These are phyloP conservation scores for Paraurostyla sp. DNA, from an alignment of 73 alveolate genomes.

Conservation along the genomic window DNA sequence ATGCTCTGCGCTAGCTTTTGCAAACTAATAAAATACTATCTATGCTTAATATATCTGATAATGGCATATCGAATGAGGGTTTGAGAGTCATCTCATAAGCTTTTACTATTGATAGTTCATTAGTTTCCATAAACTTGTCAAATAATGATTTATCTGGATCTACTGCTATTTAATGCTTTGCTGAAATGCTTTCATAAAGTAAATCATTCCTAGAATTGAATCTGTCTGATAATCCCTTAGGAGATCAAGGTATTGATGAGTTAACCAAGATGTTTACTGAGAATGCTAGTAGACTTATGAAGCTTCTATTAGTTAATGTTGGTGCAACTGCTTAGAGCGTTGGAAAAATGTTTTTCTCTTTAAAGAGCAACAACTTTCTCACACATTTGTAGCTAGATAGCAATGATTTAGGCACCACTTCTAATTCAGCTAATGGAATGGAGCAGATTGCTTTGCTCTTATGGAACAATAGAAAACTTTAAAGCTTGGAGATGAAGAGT, in stretches of 20 bases:
- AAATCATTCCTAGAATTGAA: conserved; percentile 41
- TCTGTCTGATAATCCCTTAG: conserved; percentile 43
- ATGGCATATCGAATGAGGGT: conserved; percentile 72
- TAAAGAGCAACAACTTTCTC: conserved; percentile 51
- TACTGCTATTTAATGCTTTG: neutral
- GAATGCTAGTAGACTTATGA: conserved; percentile 18
- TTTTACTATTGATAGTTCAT: neutral
- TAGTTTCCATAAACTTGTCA: conserved; percentile 58
- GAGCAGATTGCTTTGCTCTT: conserved; percentile 16
- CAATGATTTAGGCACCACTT: conserved; percentile 64
- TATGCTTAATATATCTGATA: conserved; percentile 66
- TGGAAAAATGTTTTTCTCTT: conserved; percentile 19
- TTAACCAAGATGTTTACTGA: conserved; percentile 35
- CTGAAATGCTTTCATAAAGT: neutral
- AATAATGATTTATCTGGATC: conserved; percentile 51
- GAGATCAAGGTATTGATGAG: conserved; percentile 64
- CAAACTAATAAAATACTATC: conserved; percentile 40
- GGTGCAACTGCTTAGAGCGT: conserved; percentile 41
- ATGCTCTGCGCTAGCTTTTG: conserved; percentile 42
- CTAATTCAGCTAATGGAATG: neutral
- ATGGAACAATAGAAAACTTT: conserved; percentile 56
- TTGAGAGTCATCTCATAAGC: conserved; percentile 30
- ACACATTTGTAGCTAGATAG: conserved; percentile 59
- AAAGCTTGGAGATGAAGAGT: neutral
- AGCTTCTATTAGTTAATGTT: conserved; percentile 13